These are phyloP conservation scores for Aureobasidium sp. DNA, from an alignment of 2,329 filamentous ascomycete genomes.

Conservation along the genomic window DNA sequence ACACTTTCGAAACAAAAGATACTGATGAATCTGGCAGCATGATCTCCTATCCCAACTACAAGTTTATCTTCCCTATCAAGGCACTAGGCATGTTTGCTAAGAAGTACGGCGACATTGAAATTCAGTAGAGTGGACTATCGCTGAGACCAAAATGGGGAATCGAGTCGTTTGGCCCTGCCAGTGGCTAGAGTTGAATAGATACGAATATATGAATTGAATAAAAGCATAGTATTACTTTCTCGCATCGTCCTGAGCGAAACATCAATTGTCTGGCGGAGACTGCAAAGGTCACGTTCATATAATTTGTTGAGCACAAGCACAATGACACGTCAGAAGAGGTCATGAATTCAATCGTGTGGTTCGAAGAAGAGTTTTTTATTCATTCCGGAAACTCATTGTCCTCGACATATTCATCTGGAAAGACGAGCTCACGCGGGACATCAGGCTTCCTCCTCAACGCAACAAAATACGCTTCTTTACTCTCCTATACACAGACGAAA, in stretches of 20 bases:
- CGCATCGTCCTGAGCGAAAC: no score
- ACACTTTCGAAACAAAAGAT: background rate
- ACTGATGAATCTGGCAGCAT: constrained; percentile 50
- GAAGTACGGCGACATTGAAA: constrained; percentile 59
- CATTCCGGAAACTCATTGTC: background rate
- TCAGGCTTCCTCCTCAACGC: constrained; percentile 61
- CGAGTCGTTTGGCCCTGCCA: background rate
- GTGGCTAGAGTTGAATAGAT: no score
- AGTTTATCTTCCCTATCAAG: constrained; percentile 91
- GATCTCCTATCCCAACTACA: constrained; percentile 99
- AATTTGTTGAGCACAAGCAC: no score
- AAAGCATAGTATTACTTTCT: no score
- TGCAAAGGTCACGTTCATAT: no score
- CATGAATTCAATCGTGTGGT: no score
- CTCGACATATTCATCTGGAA: constrained; percentile 22
- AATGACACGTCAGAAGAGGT: no score
- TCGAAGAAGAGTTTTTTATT: background rate
- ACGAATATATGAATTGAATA: no score
- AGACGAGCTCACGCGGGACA: constrained; percentile 40
- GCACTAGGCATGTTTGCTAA: constrained; percentile 83
- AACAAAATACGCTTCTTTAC: constrained; percentile 81
- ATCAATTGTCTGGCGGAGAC: no score
- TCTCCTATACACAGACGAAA: constrained; percentile 51
- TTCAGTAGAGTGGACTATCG: constrained; percentile 30
- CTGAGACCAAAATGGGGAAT: background rate